Evolutionary conservation across 352 stramenopile species (phyloP).

Genomic region (Lagenidium giganteum): DNA sequence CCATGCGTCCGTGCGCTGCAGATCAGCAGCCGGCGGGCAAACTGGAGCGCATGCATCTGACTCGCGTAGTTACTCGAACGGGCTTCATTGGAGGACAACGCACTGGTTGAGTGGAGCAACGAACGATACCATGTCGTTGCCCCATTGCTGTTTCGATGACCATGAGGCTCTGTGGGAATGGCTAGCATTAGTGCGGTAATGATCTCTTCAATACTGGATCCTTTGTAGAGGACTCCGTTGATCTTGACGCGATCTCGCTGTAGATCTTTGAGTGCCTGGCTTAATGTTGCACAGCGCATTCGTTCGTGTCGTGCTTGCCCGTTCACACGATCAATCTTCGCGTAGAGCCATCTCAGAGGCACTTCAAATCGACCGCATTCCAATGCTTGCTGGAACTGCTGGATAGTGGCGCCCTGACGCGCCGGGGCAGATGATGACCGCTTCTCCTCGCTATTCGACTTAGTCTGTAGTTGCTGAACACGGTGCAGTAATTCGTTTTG

Average conservation of each 20-base stretch:
- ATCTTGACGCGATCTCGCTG: slow-evolving; percentile 52
- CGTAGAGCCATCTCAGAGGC: slow-evolving; percentile 50
- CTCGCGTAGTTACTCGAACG: slow-evolving; percentile 3
- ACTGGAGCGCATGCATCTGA: slow-evolving; percentile 52
- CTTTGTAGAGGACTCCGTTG: slow-evolving; percentile 32
- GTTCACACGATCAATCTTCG: slow-evolving; percentile 34
- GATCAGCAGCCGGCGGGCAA: slow-evolving; percentile 50
- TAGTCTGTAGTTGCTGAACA: slow-evolving; percentile 6
- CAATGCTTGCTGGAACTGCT: neutral
- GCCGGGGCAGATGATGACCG: slow-evolving; percentile 7
- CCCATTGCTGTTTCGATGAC: neutral
- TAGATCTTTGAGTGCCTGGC: slow-evolving; percentile 62
- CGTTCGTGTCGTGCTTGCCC: slow-evolving; percentile 28
- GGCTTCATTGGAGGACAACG: slow-evolving; percentile 1
- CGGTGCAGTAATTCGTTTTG: slow-evolving; percentile 13
- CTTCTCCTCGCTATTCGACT: slow-evolving; percentile 4
- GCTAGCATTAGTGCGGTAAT: slow-evolving; percentile 24
- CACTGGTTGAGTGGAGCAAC: too few relatives aligned
- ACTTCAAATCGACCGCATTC: slow-evolving; percentile 15
- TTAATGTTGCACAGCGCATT: slow-evolving; percentile 42
- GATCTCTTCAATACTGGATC: slow-evolving; percentile 28
- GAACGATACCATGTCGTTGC: neutral
- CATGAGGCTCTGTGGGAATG: slow-evolving; percentile 6
- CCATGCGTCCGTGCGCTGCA: slow-evolving; percentile 57
- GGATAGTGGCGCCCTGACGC: too few relatives aligned